Evolutionary conservation across 495 filamentous ascomycete genomes (phyloP), one percentile per base, ranked within the genome.

Genomic region (Astrothelium macrocarpum): DNA sequence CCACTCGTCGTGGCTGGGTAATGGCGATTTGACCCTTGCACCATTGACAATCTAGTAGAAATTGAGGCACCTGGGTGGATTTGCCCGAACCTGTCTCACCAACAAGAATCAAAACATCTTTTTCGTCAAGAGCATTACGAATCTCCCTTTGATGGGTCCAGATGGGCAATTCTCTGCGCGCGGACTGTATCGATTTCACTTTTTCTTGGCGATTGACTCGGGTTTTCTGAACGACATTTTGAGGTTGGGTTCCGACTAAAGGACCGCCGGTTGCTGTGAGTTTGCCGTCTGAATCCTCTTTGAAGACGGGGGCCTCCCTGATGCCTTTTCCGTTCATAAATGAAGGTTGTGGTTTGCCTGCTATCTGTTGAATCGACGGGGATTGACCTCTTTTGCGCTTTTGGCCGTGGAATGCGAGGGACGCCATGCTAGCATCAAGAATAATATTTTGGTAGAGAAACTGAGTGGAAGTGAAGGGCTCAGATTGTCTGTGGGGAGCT

Each of bases 11-110:
- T 0, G 95, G 95, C 70, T 99, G 89, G 0, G 95, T 99, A 63
- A 99, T 90, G 1, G 92, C 95, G 64, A 99, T 96, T 68, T 91
- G 88, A 3, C 92, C 91, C 59, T 79, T 82, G 71, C 89, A 93
- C 90, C 93, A 97, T 25, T 81, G 74, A 66, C 96, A 89, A 32
- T 87, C 77, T 42, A 86, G 80, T 18, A 99, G 77, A 53, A 95
- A 96, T 67, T 97, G 95, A 0, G 92, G 93, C 12, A 96, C 87
- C 73, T 99, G 95, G 0, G 95, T 99, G 79, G 87, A 91, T 76
- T 99, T 99, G 70, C 95, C 95, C 39, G 88, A 92, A 72, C 95
- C 95, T 1, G 95, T 99, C 70, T 96, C 92, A 75, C 95, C 95
- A 26, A 93, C 85, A 32, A 99, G 77, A 0, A 99, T 78, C 61